Percentiles rank a stretch among this genome's conserved stretches.
phyloP scores from a whole-genome alignment of 2,329 filamentous ascomycete genomes.

The Claviceps humidiphila region DNA sequence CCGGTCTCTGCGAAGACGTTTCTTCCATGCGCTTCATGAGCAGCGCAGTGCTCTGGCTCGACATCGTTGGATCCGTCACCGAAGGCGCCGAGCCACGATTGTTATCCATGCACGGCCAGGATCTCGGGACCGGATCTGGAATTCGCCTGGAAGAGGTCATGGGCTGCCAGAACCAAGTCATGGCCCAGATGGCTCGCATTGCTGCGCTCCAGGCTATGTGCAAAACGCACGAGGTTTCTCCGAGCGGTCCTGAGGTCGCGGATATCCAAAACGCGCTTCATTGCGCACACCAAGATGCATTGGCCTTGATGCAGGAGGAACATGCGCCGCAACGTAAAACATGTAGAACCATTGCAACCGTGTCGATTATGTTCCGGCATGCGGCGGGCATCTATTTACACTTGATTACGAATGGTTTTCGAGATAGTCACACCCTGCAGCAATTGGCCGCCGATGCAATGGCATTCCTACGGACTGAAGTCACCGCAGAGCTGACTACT shows the following conservation, averaged over 20 bases:
- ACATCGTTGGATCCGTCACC: conserved; percentile 8
- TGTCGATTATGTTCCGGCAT: not conserved
- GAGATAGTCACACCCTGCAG: not conserved
- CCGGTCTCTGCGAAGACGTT: conserved; percentile 9
- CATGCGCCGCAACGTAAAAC: not conserved
- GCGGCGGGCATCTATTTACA: not conserved
- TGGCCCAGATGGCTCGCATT: conserved; percentile 10
- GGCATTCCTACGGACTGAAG: not conserved
- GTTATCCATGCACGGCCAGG: conserved; percentile 8
- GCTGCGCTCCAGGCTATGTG: not conserved
- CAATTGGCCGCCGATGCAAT: not conserved
- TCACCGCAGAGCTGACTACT: not conserved
- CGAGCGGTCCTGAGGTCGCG: not conserved
- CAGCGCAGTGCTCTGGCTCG: conserved; percentile 11
- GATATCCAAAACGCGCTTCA: not conserved
- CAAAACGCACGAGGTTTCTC: not conserved
- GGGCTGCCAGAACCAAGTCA: conserved; percentile 11
- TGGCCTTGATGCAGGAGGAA: not conserved
- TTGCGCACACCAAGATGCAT: not conserved
- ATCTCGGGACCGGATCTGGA: not conserved
- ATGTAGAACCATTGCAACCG: not conserved
- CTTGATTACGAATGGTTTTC: not conserved
- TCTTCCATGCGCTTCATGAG: conserved; percentile 9
- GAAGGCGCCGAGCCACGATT: conserved; percentile 5
- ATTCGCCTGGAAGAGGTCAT: conserved; percentile 11